Evolutionary conservation across 768 basidiomycete genomes (phyloP).

Genomic region (Pisolithus albus): DNA sequence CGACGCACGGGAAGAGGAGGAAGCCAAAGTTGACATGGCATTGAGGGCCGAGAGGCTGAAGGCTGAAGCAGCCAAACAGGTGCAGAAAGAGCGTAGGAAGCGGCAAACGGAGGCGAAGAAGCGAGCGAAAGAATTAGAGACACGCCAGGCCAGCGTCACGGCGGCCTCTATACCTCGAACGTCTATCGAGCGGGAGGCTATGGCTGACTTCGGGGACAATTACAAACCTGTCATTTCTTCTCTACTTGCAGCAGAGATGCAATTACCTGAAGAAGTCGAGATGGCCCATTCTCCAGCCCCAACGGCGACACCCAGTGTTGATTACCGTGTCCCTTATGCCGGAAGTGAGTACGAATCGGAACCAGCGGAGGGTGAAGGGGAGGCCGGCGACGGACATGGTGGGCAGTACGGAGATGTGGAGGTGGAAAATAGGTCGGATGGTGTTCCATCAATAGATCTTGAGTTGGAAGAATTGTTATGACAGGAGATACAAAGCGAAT

Average conservation of each 20-base stretch:
- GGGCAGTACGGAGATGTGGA: constrained; percentile 22
- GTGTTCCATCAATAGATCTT: constrained; percentile 23
- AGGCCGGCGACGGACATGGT: constrained; percentile 13
- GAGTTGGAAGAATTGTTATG: constrained; percentile 20
- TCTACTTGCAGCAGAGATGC: constrained; percentile 17
- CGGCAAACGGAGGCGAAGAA: constrained; percentile 49
- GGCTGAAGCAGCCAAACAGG: constrained; percentile 26
- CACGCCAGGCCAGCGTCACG: constrained; percentile 17
- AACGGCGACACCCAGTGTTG: constrained; percentile 44
- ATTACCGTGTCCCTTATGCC: constrained; percentile 33
- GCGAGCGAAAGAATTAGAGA: constrained; percentile 35
- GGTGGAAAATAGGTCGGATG: constrained; percentile 13
- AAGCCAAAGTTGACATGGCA: constrained; percentile 41
- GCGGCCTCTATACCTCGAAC: constrained; percentile 22
- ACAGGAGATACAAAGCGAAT: neutral
- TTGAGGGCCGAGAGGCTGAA: constrained; percentile 44
- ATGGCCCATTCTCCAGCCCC: constrained; percentile 44
- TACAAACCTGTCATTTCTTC: constrained; percentile 22
- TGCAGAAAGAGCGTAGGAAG: constrained; percentile 42
- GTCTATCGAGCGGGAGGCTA: constrained; percentile 24
- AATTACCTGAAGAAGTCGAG: constrained; percentile 25
- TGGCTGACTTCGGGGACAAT: constrained; percentile 20
- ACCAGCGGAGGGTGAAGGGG: constrained; percentile 23
- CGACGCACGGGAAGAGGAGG: constrained; percentile 71
- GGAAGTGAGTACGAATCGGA: constrained; percentile 57